Evolutionary conservation across 192 early-diverging fungal species (phyloP).

Genomic region (Gaertneriomyces sp.): DNA sequence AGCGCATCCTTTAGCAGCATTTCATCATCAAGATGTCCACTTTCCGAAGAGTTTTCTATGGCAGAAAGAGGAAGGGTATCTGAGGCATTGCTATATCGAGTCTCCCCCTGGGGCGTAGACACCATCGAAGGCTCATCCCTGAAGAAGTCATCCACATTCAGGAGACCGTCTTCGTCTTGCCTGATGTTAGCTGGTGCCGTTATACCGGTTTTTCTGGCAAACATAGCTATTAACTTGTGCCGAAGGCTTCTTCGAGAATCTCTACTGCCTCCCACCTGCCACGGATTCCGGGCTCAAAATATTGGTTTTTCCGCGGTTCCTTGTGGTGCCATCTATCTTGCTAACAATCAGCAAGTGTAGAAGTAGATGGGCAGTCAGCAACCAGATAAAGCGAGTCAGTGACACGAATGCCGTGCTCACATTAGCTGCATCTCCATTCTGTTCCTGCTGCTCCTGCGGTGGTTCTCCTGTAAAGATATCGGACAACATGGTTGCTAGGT

Average conservation of each 20-base stretch:
- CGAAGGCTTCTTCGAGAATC: background rate
- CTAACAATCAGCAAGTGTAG: too few species aligned
- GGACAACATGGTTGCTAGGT: too few species aligned
- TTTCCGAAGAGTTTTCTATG: background rate
- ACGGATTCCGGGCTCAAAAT: background rate
- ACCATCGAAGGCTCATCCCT: constrained; percentile 3
- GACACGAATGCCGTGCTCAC: too few species aligned
- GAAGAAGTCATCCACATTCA: constrained; percentile 9
- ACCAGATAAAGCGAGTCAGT: too few species aligned
- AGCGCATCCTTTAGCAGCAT: background rate
- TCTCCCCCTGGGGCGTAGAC: background rate
- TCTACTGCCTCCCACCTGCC: constrained; percentile 7
- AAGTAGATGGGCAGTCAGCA: too few species aligned
- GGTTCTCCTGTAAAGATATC: too few species aligned
- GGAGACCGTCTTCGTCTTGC: constrained; percentile 14
- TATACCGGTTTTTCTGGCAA: constrained; percentile 11
- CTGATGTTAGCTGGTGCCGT: constrained; percentile 12
- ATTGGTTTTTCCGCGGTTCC: constrained; percentile 3
- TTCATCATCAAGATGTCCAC: constrained; percentile 1
- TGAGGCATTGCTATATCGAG: background rate
- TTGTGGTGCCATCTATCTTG: constrained; percentile 11
- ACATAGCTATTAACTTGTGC: background rate
- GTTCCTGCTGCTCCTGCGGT: too few species aligned
- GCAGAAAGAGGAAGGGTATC: too few species aligned
- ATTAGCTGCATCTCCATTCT: too few species aligned